phyloP scores from a whole-genome alignment of 2,329 filamentous ascomycete species.

The Exophiala oligosperma region DNA sequence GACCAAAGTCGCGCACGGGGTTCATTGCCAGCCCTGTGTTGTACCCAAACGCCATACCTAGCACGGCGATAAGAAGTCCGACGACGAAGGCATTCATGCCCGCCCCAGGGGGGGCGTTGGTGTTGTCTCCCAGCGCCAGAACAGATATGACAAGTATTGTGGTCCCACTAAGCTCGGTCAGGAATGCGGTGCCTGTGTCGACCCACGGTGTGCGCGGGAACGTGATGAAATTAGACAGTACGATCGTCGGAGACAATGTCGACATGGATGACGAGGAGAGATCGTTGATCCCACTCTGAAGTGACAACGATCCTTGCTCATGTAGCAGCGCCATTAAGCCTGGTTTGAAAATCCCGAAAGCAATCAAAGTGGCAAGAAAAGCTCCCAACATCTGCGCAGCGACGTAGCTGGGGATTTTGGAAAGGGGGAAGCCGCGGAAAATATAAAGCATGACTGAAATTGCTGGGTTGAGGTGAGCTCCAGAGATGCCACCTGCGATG shows the following conservation, averaged over 20 bases:
- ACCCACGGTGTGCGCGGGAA: slow-evolving; percentile 44
- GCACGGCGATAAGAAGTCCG: slow-evolving; percentile 42
- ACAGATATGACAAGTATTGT: slow-evolving; percentile 43
- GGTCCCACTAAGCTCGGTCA: slow-evolving; percentile 50
- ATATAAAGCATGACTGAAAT: slow-evolving; percentile 48
- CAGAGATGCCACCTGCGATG: slow-evolving; percentile 49
- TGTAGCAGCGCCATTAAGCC: slow-evolving; percentile 32
- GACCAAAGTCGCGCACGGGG: slow-evolving; percentile 52
- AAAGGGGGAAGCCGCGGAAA: slow-evolving; percentile 55
- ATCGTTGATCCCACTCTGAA: background rate
- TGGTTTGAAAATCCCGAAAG: slow-evolving; percentile 43
- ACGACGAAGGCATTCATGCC: slow-evolving; percentile 55
- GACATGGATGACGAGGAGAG: background rate
- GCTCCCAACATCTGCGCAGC: slow-evolving; percentile 55
- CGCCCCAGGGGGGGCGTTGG: slow-evolving; percentile 50
- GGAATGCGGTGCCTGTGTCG: slow-evolving; percentile 42
- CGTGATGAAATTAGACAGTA: slow-evolving; percentile 44
- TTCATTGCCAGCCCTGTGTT: slow-evolving; percentile 53
- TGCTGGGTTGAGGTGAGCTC: slow-evolving; percentile 49
- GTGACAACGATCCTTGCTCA: background rate
- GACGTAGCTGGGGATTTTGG: slow-evolving; percentile 53
- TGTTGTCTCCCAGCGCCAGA: slow-evolving; percentile 48
- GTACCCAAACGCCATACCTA: slow-evolving; percentile 42
- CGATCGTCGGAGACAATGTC: background rate
- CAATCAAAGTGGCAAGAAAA: slow-evolving; percentile 50